Evolutionary conservation across 257 asterid genomes (phyloP).

Genomic region (Paulownia fortunei): DNA sequence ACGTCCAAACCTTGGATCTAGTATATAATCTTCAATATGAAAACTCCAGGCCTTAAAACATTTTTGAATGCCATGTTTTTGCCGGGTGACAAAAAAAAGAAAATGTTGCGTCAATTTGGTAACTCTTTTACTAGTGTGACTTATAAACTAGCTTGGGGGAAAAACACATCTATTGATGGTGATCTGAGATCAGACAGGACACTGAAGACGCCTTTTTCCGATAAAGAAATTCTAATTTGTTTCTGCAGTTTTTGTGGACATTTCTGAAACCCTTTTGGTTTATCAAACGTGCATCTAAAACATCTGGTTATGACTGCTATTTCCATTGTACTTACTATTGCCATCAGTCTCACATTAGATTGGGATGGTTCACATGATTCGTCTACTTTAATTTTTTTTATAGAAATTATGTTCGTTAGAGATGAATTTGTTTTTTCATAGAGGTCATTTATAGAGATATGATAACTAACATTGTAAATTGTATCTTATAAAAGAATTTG

Average conservation of each 20-base stretch:
- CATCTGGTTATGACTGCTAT: neutral
- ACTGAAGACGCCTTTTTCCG: neutral
- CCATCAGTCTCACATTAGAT: neutral
- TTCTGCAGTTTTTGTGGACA: neutral
- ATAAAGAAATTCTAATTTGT: neutral
- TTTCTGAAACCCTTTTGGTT: neutral
- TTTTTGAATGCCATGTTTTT: neutral
- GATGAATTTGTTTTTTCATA: neutral
- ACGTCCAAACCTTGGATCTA: neutral
- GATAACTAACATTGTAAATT: neutral
- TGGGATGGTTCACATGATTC: neutral
- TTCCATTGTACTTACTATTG: neutral
- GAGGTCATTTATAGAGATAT: neutral
- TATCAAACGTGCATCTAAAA: neutral
- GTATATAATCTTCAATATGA: neutral
- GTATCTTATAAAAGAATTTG: neutral
- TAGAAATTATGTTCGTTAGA: neutral
- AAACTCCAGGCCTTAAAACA: neutral
- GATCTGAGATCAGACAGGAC: neutral
- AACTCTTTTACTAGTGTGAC: no score
- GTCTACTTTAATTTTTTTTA: neutral
- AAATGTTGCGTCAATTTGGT: no score
- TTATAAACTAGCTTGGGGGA: neutral
- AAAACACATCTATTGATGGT: neutral
- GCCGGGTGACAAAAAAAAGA: neutral